Percentiles rank a stretch among this genome's conserved stretches.
These are phyloP conservation scores for Teunomyces pallodes DNA, from an alignment of 805 yeast species.

Conservation along the genomic window DNA sequence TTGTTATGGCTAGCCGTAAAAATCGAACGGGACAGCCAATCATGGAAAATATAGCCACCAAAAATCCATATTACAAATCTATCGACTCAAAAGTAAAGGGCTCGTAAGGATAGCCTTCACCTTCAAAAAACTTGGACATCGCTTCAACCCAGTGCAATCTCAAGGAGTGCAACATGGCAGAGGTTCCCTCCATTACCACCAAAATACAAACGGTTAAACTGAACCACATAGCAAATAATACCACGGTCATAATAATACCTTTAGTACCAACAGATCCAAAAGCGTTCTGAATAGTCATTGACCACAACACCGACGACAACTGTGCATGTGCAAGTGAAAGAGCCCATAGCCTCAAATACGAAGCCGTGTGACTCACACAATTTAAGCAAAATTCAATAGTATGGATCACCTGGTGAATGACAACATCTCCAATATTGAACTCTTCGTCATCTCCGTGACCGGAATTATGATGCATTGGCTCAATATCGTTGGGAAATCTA, in stretches of 20 bases:
- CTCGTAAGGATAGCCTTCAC: slow-evolving; percentile 88
- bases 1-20: slow-evolving; percentile 10
- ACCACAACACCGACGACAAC: slow-evolving; percentile 91
- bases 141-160: slow-evolving; percentile 99
- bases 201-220: slow-evolving; percentile 83
- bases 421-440: slow-evolving; percentile 84
- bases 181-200: slow-evolving; percentile 97
- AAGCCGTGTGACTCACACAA: slow-evolving; percentile 98
- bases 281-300: slow-evolving; percentile 85
- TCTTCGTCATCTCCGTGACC: slow-evolving; percentile 53
- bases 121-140: slow-evolving; percentile 96
- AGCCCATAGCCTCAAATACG: slow-evolving; percentile 96
- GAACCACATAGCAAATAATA: slow-evolving; percentile 94
- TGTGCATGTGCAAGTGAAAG: slow-evolving; percentile 96
- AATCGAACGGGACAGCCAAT: slow-evolving; percentile 3
- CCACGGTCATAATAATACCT: slow-evolving; percentile 73
- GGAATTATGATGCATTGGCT: slow-evolving; percentile 31
- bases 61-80: slow-evolving; percentile 4
- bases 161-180: slow-evolving; percentile 98
- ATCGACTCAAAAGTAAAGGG: slow-evolving; percentile 68
- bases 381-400: slow-evolving; percentile 96
- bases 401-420: slow-evolving; percentile 96
- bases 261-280: slow-evolving; percentile 61
- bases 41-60: slow-evolving; percentile 11
- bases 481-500: slow-evolving; percentile 35